Conservation (phyloP, 179 eudicot genomes). For the Corrigiola litoralis region DNA sequence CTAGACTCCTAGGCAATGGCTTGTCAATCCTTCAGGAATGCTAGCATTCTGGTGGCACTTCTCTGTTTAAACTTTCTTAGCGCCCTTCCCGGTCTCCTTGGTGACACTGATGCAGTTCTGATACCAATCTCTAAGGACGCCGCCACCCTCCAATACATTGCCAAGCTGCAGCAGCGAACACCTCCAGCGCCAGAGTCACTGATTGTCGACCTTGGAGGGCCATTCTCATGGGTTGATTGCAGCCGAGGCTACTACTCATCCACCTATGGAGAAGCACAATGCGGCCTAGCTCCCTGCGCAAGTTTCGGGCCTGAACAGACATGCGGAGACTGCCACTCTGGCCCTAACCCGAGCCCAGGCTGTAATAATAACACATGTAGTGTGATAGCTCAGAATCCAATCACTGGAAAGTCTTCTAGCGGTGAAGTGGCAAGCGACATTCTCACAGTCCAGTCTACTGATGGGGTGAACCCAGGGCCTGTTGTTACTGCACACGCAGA, state of each 20-base stretch:
- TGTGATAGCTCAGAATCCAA: constrained; percentile 2
- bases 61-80: background rate
- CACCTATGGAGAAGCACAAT: constrained; percentile 1
- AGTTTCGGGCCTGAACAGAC: constrained; percentile 19
- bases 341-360: constrained; percentile 14
- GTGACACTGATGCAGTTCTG: background rate
- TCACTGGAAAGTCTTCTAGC: background rate
- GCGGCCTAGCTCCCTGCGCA: constrained; percentile 11
- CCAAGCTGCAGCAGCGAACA: constrained; percentile 4
- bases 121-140: constrained; percentile 4
- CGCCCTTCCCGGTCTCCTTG: background rate
- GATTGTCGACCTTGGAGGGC: constrained; percentile 8
- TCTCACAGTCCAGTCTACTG: constrained; percentile 5
- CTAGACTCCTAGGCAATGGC: no score
- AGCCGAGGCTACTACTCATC: constrained; percentile 8
- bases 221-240: constrained; percentile 5
- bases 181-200: background rate
- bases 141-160: constrained; percentile 7
- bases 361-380: constrained; percentile 17
- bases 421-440: constrained; percentile 14
- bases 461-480: background rate
- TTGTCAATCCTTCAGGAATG: no score
- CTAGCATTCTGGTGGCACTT: background rate
- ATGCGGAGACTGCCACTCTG: constrained; percentile 11
- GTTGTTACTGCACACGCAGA: background rate